Conservation (phyloP, 306 rosid genomes). For the Trifolium dubium region DNA sequence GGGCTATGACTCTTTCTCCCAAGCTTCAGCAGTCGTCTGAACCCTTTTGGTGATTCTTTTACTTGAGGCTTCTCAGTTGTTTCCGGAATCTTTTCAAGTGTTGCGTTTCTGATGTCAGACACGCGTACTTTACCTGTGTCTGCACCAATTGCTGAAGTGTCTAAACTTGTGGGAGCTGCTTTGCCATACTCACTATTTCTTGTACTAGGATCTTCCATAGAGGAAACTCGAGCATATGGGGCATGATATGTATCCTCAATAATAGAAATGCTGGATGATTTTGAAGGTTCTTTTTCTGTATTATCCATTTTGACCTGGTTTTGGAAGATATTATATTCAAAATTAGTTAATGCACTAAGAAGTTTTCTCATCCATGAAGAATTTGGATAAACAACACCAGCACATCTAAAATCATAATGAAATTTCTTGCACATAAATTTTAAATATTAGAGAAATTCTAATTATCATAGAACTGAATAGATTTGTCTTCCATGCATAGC, state of each 20-base stretch:
- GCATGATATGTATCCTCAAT: conserved; percentile 61
- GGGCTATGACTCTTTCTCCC: conserved; percentile 87
- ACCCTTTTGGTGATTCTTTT: conserved; percentile 83
- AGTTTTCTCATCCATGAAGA: conserved; percentile 23
- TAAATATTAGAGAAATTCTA: conserved; percentile 7
- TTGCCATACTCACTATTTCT: conserved; percentile 66
- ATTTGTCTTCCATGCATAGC: conserved; percentile 12
- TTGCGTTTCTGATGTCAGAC: conserved; percentile 60
- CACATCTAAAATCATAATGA: conserved; percentile 11
- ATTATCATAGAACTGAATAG: conserved; percentile 28
- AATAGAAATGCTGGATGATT: conserved; percentile 43
- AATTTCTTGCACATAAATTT: conserved; percentile 22
- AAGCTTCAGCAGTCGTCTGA: conserved; percentile 73
- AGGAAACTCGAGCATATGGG: conserved; percentile 81
- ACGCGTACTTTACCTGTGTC: conserved; percentile 60
- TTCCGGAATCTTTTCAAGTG: conserved; percentile 91
- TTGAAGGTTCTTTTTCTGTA: conserved; percentile 55
- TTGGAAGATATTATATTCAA: conserved; percentile 32
- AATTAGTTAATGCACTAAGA: conserved; percentile 31
- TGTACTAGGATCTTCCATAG: conserved; percentile 81
- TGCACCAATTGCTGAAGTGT: conserved; percentile 50
- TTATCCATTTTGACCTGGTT: conserved; percentile 52
- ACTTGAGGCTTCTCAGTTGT: conserved; percentile 70
- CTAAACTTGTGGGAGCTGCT: conserved; percentile 60
- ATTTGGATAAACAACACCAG: conserved; percentile 20